phyloP scores from a whole-genome alignment of 495 filamentous ascomycete genomes.

The Podospora pseudoanserina region DNA sequence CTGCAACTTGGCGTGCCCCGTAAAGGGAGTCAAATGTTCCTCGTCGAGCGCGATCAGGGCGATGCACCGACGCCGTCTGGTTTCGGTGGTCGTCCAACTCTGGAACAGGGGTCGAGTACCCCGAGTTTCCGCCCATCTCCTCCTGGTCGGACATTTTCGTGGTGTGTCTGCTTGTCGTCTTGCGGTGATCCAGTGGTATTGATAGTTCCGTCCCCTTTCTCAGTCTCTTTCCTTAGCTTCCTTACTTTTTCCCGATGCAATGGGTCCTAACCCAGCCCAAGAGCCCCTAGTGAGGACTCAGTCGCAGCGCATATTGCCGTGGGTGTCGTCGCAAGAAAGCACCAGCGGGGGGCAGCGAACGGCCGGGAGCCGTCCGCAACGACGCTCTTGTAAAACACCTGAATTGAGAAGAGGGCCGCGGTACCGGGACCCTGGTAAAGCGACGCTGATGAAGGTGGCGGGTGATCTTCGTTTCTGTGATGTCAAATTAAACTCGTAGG shows the following conservation, averaged over 20 bases:
- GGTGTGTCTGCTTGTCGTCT: background rate
- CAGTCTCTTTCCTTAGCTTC: constrained; percentile 9
- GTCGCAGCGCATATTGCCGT: constrained; percentile 34
- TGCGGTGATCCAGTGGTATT: constrained; percentile 1
- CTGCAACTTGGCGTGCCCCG: constrained; percentile 43
- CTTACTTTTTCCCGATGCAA: constrained; percentile 9
- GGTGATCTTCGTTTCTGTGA: background rate
- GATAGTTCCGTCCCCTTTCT: constrained; percentile 6
- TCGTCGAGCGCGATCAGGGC: constrained; percentile 50
- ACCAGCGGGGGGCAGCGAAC: constrained; percentile 42
- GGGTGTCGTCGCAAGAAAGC: constrained; percentile 20
- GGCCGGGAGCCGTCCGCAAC: constrained; percentile 38
- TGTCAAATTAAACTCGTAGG: constrained; percentile 15
- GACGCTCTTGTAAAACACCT: constrained; percentile 16
- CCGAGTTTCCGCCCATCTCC: constrained; percentile 42
- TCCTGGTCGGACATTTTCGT: constrained; percentile 58
- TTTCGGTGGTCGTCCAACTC: constrained; percentile 92
- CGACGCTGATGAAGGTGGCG: background rate
- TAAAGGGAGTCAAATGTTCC: constrained; percentile 53
- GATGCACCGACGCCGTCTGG: constrained; percentile 65
- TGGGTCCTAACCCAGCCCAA: constrained; percentile 27
- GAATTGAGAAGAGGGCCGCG: background rate
- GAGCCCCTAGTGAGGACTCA: constrained; percentile 26
- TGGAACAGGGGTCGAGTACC: constrained; percentile 73
- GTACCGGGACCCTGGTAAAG: constrained; percentile 9